Evolutionary conservation across 805 yeast genomes (phyloP).

Genomic region (Naumovozyma castellii): DNA sequence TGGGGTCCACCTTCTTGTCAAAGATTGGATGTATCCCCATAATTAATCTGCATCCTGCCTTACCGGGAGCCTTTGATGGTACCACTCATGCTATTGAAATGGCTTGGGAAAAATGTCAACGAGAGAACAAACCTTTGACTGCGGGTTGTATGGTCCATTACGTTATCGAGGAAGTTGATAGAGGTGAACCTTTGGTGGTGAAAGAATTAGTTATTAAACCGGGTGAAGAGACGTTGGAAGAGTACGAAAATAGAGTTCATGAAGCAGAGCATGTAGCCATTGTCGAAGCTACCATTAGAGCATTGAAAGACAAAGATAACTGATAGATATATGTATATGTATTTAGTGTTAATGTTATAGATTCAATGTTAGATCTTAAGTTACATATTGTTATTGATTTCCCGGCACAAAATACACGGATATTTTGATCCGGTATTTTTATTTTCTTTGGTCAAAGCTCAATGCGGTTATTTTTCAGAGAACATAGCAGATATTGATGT

Average conservation of each 20-base stretch:
- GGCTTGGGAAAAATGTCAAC: slow-evolving; percentile 92
- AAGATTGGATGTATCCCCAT: slow-evolving; percentile 66
- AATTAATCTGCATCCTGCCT: slow-evolving; percentile 91
- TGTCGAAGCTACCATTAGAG: slow-evolving; percentile 77
- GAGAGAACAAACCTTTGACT: slow-evolving; percentile 44
- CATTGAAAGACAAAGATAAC: slow-evolving; percentile 27
- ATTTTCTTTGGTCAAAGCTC: no score
- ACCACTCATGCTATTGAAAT: slow-evolving; percentile 87
- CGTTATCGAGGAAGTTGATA: slow-evolving; percentile 93
- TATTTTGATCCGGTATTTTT: no score
- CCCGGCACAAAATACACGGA: no score
- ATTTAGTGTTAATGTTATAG: slow-evolving; percentile 11
- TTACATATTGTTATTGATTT: no score
- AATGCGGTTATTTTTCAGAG: no score
- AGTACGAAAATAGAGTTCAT: slow-evolving; percentile 78
- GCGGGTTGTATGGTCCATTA: slow-evolving; percentile 97
- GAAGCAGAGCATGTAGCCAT: slow-evolving; percentile 80
- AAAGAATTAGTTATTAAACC: slow-evolving; percentile 62
- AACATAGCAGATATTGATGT: no score
- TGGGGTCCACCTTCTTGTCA: slow-evolving; percentile 64
- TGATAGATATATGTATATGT: neutral
- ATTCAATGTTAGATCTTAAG: no score
- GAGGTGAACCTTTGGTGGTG: slow-evolving; percentile 82
- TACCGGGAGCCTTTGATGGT: slow-evolving; percentile 95
- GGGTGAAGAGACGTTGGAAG: slow-evolving; percentile 61